Evolutionary conservation across 495 filamentous ascomycete genomes (phyloP).

Genomic region (Alectoria sarmentosa): DNA sequence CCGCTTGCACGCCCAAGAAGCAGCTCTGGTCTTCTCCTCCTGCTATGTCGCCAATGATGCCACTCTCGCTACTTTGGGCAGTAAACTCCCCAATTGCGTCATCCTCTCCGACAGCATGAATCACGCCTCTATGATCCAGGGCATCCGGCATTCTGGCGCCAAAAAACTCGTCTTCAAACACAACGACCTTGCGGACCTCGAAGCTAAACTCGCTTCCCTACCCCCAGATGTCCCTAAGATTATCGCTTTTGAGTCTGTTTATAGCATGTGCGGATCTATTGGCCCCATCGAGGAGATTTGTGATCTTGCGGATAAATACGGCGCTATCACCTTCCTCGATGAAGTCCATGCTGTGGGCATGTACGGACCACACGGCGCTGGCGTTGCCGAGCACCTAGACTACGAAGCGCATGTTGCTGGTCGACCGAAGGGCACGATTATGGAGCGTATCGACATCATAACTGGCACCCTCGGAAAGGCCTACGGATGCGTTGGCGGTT

Average conservation of each 20-base stretch:
- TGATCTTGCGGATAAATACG: slow-evolving; percentile 94
- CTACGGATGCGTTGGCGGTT: slow-evolving; percentile 95
- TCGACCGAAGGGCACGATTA: slow-evolving; percentile 69
- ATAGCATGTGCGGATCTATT: slow-evolving; percentile 98
- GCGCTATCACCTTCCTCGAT: slow-evolving; percentile 93
- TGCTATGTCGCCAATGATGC: slow-evolving; percentile 99
- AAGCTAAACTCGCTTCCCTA: slow-evolving; percentile 81
- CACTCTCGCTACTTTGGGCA: slow-evolving; percentile 89
- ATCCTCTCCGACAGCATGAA: slow-evolving; percentile 93
- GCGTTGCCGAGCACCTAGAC: slow-evolving; percentile 95
- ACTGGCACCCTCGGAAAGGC: slow-evolving; percentile 96
- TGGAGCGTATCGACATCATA: slow-evolving; percentile 96
- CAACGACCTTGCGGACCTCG: slow-evolving; percentile 85
- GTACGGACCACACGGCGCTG: slow-evolving; percentile 95
- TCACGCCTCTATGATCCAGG: slow-evolving; percentile 99
- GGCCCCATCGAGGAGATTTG: slow-evolving; percentile 94
- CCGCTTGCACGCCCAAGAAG: slow-evolving; percentile 85
- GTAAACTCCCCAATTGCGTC: slow-evolving; percentile 92
- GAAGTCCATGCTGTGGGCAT: slow-evolving; percentile 99
- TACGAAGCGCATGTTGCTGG: slow-evolving; percentile 60
- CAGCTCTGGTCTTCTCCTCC: slow-evolving; percentile 87
- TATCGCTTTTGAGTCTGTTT: slow-evolving; percentile 97
- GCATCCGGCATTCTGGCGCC: slow-evolving; percentile 92
- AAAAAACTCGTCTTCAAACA: slow-evolving; percentile 98
- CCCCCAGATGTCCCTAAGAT: slow-evolving; percentile 85